Evolutionary conservation across 192 early-diverging fungal genomes (phyloP).

Genomic region (Geranomyces michiganensis): DNA sequence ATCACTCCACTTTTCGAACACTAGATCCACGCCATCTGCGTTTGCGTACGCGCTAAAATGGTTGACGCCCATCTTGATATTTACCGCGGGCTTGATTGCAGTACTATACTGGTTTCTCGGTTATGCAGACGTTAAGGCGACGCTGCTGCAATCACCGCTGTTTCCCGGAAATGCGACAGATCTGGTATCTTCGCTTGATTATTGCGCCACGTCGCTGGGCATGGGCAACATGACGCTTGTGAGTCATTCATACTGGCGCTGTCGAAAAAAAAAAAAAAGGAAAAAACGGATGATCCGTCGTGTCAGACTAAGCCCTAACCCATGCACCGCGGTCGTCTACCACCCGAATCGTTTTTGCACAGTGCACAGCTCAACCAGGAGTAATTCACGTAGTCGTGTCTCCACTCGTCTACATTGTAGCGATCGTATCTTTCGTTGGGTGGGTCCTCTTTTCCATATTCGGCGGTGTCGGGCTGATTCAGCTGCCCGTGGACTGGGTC

Average conservation of each 20-base stretch:
- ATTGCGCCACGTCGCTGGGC: conserved; percentile 11
- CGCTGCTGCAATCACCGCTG: conserved; percentile 33
- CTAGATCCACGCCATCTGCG: conserved; percentile 28
- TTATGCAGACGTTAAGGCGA: conserved; percentile 46
- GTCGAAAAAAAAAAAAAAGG: no score
- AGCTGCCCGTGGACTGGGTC: conserved; percentile 58
- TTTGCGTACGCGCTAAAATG: conserved; percentile 60
- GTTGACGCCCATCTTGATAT: conserved; percentile 53
- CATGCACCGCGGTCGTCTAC: not conserved
- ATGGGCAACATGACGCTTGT: conserved; percentile 21
- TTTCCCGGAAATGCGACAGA: conserved; percentile 6
- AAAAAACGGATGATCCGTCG: no score
- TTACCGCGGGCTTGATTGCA: conserved; percentile 46
- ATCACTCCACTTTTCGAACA: not conserved
- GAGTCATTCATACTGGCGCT: not conserved
- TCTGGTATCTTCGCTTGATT: conserved; percentile 1
- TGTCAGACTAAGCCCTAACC: no score
- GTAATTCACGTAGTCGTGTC: conserved; percentile 50
- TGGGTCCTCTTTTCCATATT: conserved; percentile 63
- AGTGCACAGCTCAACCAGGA: conserved; percentile 40
- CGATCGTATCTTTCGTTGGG: conserved; percentile 54
- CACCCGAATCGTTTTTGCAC: not conserved
- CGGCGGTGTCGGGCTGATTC: conserved; percentile 59
- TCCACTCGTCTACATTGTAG: conserved; percentile 57
- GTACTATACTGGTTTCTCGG: conserved; percentile 55